These are phyloP conservation scores for Phaeosphaeriaceae sp. DNA, from an alignment of 2,329 filamentous ascomycete species.

Conservation along the genomic window DNA sequence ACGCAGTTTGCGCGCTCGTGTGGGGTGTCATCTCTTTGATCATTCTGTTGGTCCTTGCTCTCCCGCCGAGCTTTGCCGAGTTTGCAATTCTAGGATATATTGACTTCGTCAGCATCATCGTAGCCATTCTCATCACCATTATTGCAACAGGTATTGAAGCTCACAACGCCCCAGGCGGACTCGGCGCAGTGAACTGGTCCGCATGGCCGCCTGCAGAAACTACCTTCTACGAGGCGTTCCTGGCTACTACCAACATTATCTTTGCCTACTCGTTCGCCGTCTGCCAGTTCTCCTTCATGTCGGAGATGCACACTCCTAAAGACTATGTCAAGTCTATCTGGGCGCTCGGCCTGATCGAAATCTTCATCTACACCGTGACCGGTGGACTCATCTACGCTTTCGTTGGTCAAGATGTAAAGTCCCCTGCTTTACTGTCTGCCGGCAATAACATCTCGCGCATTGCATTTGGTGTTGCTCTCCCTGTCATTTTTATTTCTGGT, in stretches of 20 bases:
- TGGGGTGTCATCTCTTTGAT: conserved; percentile 67
- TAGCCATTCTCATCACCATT: conserved; percentile 72
- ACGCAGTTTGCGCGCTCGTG: conserved; percentile 66
- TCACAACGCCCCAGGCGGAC: conserved; percentile 39
- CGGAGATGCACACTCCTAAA: conserved; percentile 68
- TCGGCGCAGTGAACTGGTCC: conserved; percentile 36
- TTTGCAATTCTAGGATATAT: conserved; percentile 63
- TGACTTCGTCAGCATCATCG: conserved; percentile 69
- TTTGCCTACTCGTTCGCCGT: conserved; percentile 61
- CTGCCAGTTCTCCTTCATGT: conserved; percentile 73
- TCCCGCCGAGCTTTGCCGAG: conserved; percentile 69
- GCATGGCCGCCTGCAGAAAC: conserved; percentile 40
- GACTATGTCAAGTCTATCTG: conserved; percentile 64
- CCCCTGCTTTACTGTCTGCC: conserved; percentile 71
- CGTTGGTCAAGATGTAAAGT: conserved; percentile 65
- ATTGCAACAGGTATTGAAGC: conserved; percentile 63
- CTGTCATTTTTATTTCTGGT: conserved; percentile 75
- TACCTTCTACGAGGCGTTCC: conserved; percentile 71
- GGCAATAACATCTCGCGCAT: conserved; percentile 65
- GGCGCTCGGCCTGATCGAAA: conserved; percentile 65
- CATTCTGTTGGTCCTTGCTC: conserved; percentile 64
- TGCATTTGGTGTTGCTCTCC: conserved; percentile 73
- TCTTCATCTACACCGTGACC: conserved; percentile 69
- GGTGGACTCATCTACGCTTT: conserved; percentile 74
- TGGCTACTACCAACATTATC: conserved; percentile 42